These are phyloP conservation scores for Pleurozium schreberi DNA, from an alignment of 225 moss, liverwort and hornwort genomes.

Conservation along the genomic window DNA sequence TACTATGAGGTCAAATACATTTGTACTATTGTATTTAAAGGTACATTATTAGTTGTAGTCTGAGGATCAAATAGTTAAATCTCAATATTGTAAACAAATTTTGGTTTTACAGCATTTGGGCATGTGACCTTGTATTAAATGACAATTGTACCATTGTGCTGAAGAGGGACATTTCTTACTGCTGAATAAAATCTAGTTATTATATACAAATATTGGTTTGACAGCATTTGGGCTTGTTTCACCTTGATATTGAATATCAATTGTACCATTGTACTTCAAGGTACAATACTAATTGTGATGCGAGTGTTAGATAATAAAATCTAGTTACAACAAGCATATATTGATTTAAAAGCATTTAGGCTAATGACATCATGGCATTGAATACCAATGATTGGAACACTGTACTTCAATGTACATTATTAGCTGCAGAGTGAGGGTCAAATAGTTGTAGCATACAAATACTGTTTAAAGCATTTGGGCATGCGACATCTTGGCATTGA, in stretches of 20 bases:
- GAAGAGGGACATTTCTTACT: too few relatives aligned
- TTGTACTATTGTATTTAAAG: background rate
- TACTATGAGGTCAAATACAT: background rate
- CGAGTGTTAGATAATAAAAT: fast-evolving
- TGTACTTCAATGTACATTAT: background rate
- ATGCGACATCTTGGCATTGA: background rate
- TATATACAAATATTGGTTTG: background rate
- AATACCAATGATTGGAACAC: background rate
- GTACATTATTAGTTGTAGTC: background rate
- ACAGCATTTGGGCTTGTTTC: background rate
- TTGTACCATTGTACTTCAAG: background rate
- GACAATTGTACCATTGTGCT: background rate
- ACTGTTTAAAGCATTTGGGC: too few relatives aligned
- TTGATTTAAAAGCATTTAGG: background rate
- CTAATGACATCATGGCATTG: too few relatives aligned
- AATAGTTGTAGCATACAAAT: background rate
- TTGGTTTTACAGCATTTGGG: background rate
- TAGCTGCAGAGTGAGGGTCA: too few relatives aligned
- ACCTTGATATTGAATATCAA: fast-evolving
- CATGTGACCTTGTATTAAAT: background rate
- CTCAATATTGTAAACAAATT: background rate
- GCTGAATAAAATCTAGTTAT: too few relatives aligned
- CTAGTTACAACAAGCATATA: fast-evolving
- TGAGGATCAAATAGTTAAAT: background rate
- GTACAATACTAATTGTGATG: background rate